Evolutionary conservation across 1,284 basidiomycete genomes (phyloP).

Genomic region (Leucoagaricus sp.): DNA sequence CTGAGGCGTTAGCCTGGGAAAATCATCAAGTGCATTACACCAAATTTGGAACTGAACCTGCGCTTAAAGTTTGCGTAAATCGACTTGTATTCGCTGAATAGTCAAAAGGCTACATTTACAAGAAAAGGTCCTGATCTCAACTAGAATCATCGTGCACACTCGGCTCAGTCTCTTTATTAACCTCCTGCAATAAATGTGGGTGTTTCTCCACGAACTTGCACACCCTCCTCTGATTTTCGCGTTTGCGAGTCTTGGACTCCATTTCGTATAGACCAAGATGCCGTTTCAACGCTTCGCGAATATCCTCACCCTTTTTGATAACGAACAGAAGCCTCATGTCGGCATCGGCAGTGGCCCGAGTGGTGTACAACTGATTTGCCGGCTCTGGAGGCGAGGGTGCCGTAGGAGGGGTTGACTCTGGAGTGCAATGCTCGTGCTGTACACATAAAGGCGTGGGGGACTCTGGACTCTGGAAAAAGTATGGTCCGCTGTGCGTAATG

Average conservation of each 20-base stretch:
- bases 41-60: no score
- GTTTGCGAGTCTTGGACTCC: not conserved
- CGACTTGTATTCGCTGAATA: no score
- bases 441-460: no score
- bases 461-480: no score
- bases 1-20: no score
- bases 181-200: not conserved
- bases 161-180: not conserved
- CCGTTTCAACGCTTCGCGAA: not conserved
- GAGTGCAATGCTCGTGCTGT: no score
- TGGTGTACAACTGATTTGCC: not conserved
- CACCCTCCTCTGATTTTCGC: not conserved
- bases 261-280: not conserved
- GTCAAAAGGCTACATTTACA: not conserved
- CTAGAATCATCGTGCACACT: not conserved
- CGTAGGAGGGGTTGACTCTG: not conserved
- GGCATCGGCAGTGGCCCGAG: not conserved
- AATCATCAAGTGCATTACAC: no score
- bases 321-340: not conserved
- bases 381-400: not conserved
- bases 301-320: not conserved
- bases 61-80: no score
- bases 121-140: slow-evolving; percentile 4
- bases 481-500: no score
- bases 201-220: not conserved